Percentiles rank a stretch among this genome's conserved stretches.
Conservation (phyloP, 495 filamentous ascomycete species). For the Hypoxylon lienhwacheense region DNA sequence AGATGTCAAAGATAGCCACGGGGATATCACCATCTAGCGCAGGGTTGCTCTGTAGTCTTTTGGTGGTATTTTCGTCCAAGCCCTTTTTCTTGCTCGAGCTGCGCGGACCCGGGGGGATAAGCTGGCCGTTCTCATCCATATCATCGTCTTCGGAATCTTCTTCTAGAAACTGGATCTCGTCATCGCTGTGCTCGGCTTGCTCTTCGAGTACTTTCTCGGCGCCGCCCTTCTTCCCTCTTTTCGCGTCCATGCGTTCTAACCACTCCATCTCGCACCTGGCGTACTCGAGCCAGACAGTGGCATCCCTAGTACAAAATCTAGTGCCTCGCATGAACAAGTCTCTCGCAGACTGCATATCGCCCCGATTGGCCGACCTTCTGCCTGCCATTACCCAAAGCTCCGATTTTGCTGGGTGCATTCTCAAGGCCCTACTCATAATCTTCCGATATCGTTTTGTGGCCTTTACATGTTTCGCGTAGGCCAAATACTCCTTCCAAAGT, state of each 20-base stretch:
- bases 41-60: constrained; percentile 72
- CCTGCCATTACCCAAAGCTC: constrained; percentile 90
- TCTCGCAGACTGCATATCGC: constrained; percentile 81
- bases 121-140: constrained; percentile 30
- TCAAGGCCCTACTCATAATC: constrained; percentile 73
- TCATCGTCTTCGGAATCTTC: constrained; percentile 47
- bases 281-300: constrained; percentile 83
- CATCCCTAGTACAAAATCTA: constrained; percentile 76
- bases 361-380: constrained; percentile 69
- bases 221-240: constrained; percentile 66
- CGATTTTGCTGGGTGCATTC: constrained; percentile 80
- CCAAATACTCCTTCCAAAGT: constrained; percentile 92
- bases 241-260: constrained; percentile 73
- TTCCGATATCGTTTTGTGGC: constrained; percentile 77
- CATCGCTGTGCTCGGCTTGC: constrained; percentile 49
- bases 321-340: constrained; percentile 84
- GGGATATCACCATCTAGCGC: constrained; percentile 89
- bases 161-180: constrained; percentile 42
- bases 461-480: constrained; percentile 74
- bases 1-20: constrained; percentile 85
- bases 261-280: constrained; percentile 90
- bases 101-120: constrained; percentile 49
- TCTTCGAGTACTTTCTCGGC: constrained; percentile 44
- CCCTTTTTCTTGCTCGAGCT: constrained; percentile 36
- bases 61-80: constrained; percentile 60